A percentile compares a stretch with the other conserved stretches of the same genome.
Evolutionary conservation across 805 yeast genomes (phyloP).

Genomic region (Geotrichum ghanense): DNA sequence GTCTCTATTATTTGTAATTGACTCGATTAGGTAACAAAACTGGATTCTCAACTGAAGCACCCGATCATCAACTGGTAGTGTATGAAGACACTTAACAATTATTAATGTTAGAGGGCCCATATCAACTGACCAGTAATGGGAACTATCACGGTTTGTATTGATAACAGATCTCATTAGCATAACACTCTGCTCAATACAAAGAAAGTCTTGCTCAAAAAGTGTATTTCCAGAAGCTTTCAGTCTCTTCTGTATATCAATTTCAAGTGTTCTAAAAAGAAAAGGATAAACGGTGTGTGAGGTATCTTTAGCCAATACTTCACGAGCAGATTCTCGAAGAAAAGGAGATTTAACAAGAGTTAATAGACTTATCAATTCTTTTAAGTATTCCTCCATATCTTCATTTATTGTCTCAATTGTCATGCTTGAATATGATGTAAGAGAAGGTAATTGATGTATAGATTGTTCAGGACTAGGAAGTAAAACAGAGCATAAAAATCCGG

Average conservation of each 20-base stretch:
- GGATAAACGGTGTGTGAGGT: constrained; percentile 47
- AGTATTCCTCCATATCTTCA: constrained; percentile 23
- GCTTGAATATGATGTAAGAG: constrained; percentile 8
- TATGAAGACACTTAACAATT: constrained; percentile 12
- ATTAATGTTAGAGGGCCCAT: constrained; percentile 15
- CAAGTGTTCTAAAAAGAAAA: constrained; percentile 36
- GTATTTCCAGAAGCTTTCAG: not conserved
- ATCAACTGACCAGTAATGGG: constrained; percentile 15
- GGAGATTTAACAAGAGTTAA: constrained; percentile 30
- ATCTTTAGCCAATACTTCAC: constrained; percentile 59
- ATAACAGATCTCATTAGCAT: constrained; percentile 15
- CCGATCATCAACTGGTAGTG: constrained; percentile 7
- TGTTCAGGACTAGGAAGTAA: not conserved
- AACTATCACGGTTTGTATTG: constrained; percentile 15
- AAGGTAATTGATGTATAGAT: constrained; percentile 28
- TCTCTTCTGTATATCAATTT: constrained; percentile 9
- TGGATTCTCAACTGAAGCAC: constrained; percentile 12
- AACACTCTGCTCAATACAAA: constrained; percentile 13
- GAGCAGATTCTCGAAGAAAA: constrained; percentile 52
- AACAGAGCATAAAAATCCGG: not conserved
- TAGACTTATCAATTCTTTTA: constrained; percentile 24
- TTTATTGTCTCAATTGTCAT: constrained; percentile 18
- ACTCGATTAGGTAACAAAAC: constrained; percentile 17
- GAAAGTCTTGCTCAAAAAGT: not conserved
- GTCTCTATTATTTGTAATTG: constrained; percentile 16